A percentile compares a stretch with the other conserved stretches of the same genome.
These are phyloP conservation scores for Aspergillus homomorphus DNA, from an alignment of 495 filamentous ascomycete species.

Conservation along the genomic window DNA sequence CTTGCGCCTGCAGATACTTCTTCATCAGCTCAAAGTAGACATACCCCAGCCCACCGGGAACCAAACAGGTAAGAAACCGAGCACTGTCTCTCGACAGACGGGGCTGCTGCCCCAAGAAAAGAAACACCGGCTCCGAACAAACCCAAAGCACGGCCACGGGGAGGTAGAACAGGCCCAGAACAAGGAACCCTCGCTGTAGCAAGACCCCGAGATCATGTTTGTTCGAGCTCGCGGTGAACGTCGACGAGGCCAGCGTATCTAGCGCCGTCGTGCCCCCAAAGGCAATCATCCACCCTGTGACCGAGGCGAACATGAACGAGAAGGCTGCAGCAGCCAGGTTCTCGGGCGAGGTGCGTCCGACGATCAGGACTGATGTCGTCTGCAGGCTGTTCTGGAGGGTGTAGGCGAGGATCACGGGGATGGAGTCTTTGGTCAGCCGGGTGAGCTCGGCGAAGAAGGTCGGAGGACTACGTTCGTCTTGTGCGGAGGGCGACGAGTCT, in stretches of 20 bases:
- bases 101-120: slow-evolving; percentile 72
- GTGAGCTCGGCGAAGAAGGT: slow-evolving; percentile 61
- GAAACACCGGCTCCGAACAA: slow-evolving; percentile 73
- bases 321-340: slow-evolving; percentile 82
- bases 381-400: slow-evolving; percentile 86
- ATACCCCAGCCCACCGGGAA: slow-evolving; percentile 85
- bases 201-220: slow-evolving; percentile 80
- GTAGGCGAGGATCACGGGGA: slow-evolving; percentile 87
- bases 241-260: slow-evolving; percentile 81
- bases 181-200: slow-evolving; percentile 74
- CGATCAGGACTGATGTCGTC: slow-evolving; percentile 79
- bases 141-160: slow-evolving; percentile 75
- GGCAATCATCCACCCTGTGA: slow-evolving; percentile 85
- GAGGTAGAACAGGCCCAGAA: slow-evolving; percentile 71
- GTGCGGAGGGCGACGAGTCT: slow-evolving; percentile 15
- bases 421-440: slow-evolving; percentile 62
- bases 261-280: slow-evolving; percentile 90
- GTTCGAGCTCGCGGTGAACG: slow-evolving; percentile 82
- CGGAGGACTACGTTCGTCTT: slow-evolving; percentile 12
- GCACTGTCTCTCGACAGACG: slow-evolving; percentile 73
- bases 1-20: slow-evolving; percentile 90
- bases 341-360: slow-evolving; percentile 76
- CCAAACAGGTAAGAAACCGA: slow-evolving; percentile 70
- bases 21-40: slow-evolving; percentile 91
- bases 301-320: slow-evolving; percentile 92